Evolutionary conservation across 2,329 filamentous ascomycete genomes (phyloP).

Genomic region (Colletotrichum sp.): DNA sequence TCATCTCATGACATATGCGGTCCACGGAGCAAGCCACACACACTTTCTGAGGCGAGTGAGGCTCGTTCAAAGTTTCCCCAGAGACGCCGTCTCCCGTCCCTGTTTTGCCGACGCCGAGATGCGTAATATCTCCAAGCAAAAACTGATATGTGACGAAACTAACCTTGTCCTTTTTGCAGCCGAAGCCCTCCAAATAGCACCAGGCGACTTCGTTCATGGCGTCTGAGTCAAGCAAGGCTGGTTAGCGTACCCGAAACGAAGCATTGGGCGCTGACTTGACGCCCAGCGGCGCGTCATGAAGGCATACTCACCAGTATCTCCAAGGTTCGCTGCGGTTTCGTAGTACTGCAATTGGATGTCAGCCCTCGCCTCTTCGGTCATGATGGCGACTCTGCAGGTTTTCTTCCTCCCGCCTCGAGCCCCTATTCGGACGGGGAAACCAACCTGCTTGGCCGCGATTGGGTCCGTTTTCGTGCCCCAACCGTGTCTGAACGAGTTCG

Average conservation of each 20-base stretch:
- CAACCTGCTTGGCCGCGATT: conserved; percentile 77
- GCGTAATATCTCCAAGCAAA: conserved; percentile 20
- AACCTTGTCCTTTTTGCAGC: conserved; percentile 98
- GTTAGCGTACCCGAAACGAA: conserved; percentile 7
- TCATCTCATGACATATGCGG: conserved; percentile 8
- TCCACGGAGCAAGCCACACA: background rate
- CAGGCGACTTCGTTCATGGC: conserved; percentile 97
- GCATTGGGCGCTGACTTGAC: conserved; percentile 11
- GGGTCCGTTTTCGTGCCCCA: conserved; percentile 92
- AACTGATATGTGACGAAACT: conserved; percentile 44
- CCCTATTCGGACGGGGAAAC: conserved; percentile 27
- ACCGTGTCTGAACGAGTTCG: conserved; percentile 90
- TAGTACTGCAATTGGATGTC: conserved; percentile 72
- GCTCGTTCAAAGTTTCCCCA: background rate
- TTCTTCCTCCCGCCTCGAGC: background rate
- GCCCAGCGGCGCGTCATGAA: background rate
- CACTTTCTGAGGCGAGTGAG: background rate
- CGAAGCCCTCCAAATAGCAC: conserved; percentile 97
- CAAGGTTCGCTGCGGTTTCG: conserved; percentile 94
- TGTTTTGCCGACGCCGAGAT: background rate
- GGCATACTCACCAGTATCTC: conserved; percentile 72
- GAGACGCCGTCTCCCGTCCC: background rate
- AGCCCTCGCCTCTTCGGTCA: background rate
- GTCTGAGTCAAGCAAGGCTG: conserved; percentile 55
- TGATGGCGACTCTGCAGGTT: background rate